Percentiles rank a stretch among this genome's conserved stretches.
phyloP scores from a whole-genome alignment of 495 filamentous ascomycete genomes.

The Penicillium egyptiacum region DNA sequence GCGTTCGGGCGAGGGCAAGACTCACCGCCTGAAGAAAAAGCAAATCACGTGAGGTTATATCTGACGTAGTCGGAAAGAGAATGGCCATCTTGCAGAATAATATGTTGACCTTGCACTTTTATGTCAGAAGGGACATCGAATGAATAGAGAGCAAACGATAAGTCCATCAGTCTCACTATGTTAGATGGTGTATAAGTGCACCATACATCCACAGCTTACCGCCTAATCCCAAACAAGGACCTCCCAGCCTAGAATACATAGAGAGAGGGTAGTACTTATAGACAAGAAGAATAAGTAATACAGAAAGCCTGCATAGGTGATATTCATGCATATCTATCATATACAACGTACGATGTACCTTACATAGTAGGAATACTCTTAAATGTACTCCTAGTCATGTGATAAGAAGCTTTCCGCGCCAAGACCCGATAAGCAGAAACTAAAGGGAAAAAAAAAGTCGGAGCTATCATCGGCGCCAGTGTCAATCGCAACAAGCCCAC shows the following conservation, averaged over 20 bases:
- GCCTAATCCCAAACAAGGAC: neutral
- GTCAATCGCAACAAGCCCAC: slow-evolving; percentile 14
- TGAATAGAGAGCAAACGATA: neutral
- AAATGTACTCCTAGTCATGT: slow-evolving; percentile 16
- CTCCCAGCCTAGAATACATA: neutral
- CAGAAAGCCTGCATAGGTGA: neutral
- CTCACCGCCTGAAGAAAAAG: slow-evolving; percentile 39
- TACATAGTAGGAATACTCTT: neutral
- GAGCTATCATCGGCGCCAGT: slow-evolving; percentile 18
- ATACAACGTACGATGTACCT: neutral
- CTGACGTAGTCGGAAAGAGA: slow-evolving; percentile 29
- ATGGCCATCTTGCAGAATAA: neutral
- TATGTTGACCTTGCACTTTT: neutral
- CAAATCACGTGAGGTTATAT: slow-evolving; percentile 21
- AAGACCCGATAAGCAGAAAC: slow-evolving; percentile 32
- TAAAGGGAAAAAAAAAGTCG: slow-evolving; percentile 33
- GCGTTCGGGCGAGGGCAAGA: slow-evolving; percentile 18
- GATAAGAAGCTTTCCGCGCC: slow-evolving; percentile 28
- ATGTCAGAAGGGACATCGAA: neutral
- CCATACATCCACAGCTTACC: neutral
- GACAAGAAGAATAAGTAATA: neutral
- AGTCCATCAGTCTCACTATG: neutral
- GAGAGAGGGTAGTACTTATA: neutral
- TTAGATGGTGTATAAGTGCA: neutral
- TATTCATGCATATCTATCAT: neutral